Conservation (phyloP, 1,139 yeast genomes). For the Taiozyma sp. region DNA sequence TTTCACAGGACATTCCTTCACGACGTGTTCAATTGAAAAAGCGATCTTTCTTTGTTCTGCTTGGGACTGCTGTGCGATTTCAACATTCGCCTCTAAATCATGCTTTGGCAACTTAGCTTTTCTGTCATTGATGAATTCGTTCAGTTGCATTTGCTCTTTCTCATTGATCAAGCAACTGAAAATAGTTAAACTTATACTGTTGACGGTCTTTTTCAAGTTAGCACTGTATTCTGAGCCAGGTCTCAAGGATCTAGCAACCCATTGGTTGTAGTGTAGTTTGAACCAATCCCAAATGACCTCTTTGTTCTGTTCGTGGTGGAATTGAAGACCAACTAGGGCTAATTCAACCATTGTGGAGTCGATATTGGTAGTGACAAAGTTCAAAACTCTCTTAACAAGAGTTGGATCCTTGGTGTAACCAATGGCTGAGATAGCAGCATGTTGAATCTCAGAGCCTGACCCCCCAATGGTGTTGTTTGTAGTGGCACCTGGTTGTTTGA, state of each 20-base stretch:
- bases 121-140: conserved; percentile 33
- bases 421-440: conserved; percentile 49
- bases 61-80: conserved; percentile 22
- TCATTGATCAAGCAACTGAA: conserved; percentile 39
- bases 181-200: conserved; percentile 38
- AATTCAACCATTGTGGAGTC: conserved; percentile 51
- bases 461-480: conserved; percentile 23
- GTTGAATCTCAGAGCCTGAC: conserved; percentile 38
- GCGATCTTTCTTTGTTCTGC: conserved; percentile 12
- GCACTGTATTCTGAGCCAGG: conserved; percentile 37
- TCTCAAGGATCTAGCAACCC: conserved; percentile 42
- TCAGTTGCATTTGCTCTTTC: conserved; percentile 25
- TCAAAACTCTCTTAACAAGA: conserved; percentile 47
- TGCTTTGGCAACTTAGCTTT: conserved; percentile 32
- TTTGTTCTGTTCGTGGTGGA: conserved; percentile 16
- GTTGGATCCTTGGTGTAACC: conserved; percentile 43
- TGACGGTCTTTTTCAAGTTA: conserved; percentile 36
- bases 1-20: not conserved
- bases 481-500: conserved; percentile 41
- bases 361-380: conserved; percentile 50
- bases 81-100: conserved; percentile 25
- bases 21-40: conserved; percentile 7
- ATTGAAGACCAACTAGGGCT: conserved; percentile 47
- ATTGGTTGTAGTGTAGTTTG: conserved; percentile 42
- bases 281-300: conserved; percentile 51